These are phyloP conservation scores for Rubroshorea leprosula DNA, from an alignment of 345 rosid species.

Conservation along the genomic window DNA sequence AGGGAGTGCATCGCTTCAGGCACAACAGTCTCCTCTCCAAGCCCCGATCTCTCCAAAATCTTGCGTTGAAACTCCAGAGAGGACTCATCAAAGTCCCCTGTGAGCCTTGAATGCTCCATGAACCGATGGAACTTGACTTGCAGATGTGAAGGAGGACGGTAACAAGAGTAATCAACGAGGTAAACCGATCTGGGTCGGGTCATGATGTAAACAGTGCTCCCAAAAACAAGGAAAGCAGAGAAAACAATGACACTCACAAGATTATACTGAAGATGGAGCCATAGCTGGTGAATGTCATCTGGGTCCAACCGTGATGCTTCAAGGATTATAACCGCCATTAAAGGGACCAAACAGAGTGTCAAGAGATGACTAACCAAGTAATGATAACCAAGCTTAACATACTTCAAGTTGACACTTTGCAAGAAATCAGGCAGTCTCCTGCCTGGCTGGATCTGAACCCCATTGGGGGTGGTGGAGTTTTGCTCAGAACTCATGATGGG, in stretches of 20 bases:
- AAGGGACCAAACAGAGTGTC: constrained; percentile 67
- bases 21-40: constrained; percentile 85
- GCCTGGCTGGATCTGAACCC: constrained; percentile 57
- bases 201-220: constrained; percentile 75
- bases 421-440: constrained; percentile 74
- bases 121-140: constrained; percentile 49
- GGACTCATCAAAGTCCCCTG: constrained; percentile 72
- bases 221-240: constrained; percentile 55
- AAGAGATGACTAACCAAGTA: constrained; percentile 58
- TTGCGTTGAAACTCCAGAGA: constrained; percentile 79
- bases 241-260: constrained; percentile 60
- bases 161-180: constrained; percentile 70
- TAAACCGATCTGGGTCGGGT: constrained; percentile 77
- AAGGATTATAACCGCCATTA: constrained; percentile 48
- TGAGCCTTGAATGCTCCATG: constrained; percentile 72
- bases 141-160: constrained; percentile 58
- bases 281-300: constrained; percentile 55
- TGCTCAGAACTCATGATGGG: constrained; percentile 31
- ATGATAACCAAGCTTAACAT: constrained; percentile 88
- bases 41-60: constrained; percentile 78
- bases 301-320: constrained; percentile 58
- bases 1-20: constrained; percentile 73
- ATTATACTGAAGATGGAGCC: constrained; percentile 87
- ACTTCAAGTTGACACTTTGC: constrained; percentile 79
- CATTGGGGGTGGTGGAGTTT: constrained; percentile 21